These are phyloP conservation scores for Colletotrichum kahawae DNA, from an alignment of 2,329 filamentous ascomycete genomes.

Conservation along the genomic window DNA sequence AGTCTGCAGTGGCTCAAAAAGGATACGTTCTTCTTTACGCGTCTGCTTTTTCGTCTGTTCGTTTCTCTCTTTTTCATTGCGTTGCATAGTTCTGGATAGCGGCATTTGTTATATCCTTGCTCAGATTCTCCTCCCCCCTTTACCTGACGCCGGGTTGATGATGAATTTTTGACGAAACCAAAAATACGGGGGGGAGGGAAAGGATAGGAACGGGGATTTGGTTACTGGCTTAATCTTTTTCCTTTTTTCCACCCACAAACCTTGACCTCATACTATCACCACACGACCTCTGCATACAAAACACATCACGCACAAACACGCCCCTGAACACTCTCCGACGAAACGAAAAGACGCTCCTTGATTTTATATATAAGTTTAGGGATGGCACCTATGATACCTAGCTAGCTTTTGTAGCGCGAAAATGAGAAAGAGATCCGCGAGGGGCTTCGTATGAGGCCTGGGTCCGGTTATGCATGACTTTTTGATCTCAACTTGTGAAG, in stretches of 20 bases:
- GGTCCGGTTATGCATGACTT: background rate
- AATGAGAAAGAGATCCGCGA: background rate
- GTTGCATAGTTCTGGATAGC: conserved; percentile 21
- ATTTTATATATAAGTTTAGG: background rate
- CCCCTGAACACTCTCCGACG: background rate
- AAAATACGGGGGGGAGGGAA: conserved; percentile 18
- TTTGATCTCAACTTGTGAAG: background rate
- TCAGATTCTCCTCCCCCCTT: conserved; percentile 24
- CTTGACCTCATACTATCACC: background rate
- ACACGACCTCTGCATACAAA: background rate
- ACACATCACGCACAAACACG: background rate
- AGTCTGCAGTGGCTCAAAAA: background rate
- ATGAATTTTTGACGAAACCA: conserved; percentile 26
- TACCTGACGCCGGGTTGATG: conserved; percentile 22
- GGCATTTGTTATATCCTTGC: conserved; percentile 23
- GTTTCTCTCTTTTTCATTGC: conserved; percentile 22
- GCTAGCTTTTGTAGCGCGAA: background rate
- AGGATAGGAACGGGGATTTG: conserved; percentile 19
- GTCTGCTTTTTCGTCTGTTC: conserved; percentile 23
- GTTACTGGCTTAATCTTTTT: conserved; percentile 1
- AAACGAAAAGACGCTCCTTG: background rate
- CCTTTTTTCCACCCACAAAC: background rate
- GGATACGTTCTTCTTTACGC: conserved; percentile 16
- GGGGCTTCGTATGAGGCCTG: background rate
- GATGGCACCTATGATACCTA: conserved; percentile 15